Evolutionary conservation across 768 basidiomycete species (phyloP).

Genomic region (Mycena floridula): DNA sequence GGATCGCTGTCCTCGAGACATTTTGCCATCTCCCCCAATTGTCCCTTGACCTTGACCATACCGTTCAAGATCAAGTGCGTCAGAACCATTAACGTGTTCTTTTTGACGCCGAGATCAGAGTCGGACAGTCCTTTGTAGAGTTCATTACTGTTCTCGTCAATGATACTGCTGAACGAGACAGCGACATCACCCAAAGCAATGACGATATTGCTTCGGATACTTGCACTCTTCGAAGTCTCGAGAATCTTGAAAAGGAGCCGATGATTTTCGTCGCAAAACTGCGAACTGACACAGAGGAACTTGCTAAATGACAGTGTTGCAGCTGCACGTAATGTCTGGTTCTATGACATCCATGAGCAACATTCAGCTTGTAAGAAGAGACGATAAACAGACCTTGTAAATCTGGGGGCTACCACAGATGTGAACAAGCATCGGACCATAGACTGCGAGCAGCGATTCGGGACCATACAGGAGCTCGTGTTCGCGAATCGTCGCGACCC

Average conservation of each 20-base stretch:
- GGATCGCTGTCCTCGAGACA: conserved; percentile 89
- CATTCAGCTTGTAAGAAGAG: neutral
- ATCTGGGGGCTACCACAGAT: conserved; percentile 87
- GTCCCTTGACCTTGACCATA: conserved; percentile 99
- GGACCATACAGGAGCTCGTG: conserved; percentile 81
- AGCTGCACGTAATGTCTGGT: conserved; percentile 77
- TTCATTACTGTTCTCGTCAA: conserved; percentile 96
- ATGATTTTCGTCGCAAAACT: conserved; percentile 90
- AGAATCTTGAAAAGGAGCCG: conserved; percentile 89
- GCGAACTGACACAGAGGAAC: conserved; percentile 90
- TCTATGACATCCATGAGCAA: conserved; percentile 38
- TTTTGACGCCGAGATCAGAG: conserved; percentile 84
- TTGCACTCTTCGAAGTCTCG: conserved; percentile 84
- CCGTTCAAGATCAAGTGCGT: conserved; percentile 96
- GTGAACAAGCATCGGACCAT: conserved; percentile 85
- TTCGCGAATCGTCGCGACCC: conserved; percentile 80
- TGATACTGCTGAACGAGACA: conserved; percentile 94
- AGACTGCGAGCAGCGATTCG: conserved; percentile 74
- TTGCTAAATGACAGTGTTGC: conserved; percentile 90
- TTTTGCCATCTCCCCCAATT: conserved; percentile 99
- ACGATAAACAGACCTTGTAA: conserved; percentile 64
- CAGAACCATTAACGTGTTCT: conserved; percentile 98
- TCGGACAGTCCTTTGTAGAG: conserved; percentile 94
- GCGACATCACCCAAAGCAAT: conserved; percentile 98
- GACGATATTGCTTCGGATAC: conserved; percentile 92